Evolutionary conservation across 176 grass and related monocot genomes (phyloP).

Genomic region (Rhynchospora pubera): DNA sequence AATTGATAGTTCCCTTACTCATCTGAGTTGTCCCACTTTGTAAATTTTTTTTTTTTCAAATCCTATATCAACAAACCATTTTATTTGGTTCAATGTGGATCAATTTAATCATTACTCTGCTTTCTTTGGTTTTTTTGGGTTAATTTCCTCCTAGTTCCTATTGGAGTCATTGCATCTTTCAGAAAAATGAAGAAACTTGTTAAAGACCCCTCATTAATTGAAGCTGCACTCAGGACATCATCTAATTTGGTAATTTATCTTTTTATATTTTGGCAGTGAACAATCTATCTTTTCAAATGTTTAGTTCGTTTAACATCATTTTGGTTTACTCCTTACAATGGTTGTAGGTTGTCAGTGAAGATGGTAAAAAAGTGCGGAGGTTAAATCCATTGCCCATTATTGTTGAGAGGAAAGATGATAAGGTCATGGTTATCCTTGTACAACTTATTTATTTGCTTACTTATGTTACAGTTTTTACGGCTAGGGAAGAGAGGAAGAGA

Average conservation of each 20-base stretch:
- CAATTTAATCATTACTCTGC: neutral
- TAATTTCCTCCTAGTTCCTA: conserved; percentile 50
- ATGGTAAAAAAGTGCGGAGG: conserved; percentile 71
- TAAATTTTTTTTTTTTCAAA: neutral
- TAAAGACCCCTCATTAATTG: conserved; percentile 54
- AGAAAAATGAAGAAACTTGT: conserved; percentile 93
- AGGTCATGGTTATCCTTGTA: conserved; percentile 32
- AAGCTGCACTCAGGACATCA: conserved; percentile 77
- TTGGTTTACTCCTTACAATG: neutral
- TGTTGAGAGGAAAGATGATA: conserved; percentile 34
- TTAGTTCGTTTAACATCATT: neutral
- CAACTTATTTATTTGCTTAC: neutral
- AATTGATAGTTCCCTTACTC: conserved; percentile 70
- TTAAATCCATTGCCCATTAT: conserved; percentile 42
- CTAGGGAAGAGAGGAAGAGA: too few species aligned
- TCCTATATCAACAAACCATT: neutral
- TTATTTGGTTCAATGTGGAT: neutral
- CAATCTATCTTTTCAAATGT: conserved; percentile 26
- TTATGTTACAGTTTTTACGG: neutral
- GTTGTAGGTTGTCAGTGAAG: conserved; percentile 60
- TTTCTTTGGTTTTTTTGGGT: neutral
- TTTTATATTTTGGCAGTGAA: too few species aligned
- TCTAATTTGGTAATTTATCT: conserved; percentile 56
- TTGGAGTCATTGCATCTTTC: conserved; percentile 69
- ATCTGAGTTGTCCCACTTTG: conserved; percentile 62